Evolutionary conservation across 2,329 filamentous ascomycete genomes (phyloP).

Genomic region (Ophiocordyceps camponoti-saundersi): DNA sequence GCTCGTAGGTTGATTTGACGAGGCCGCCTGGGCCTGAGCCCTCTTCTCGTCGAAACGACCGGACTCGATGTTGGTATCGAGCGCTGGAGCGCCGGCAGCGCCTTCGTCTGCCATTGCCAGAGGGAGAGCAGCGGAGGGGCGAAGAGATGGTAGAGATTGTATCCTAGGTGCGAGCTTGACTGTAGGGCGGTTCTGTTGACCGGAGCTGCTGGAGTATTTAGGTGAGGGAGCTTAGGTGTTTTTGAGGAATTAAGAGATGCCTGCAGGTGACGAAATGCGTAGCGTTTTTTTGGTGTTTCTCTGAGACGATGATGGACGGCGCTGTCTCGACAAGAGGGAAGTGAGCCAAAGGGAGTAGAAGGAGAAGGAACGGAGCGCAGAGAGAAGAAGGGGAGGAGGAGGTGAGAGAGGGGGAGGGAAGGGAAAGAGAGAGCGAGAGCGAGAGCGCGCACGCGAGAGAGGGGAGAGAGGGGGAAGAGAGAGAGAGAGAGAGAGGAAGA

Average conservation of each 20-base stretch:
- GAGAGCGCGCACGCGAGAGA: constrained; percentile 10
- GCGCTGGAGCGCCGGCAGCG: constrained; percentile 33
- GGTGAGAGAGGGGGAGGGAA: not conserved
- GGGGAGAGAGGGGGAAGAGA: constrained; percentile 4
- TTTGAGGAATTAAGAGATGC: not conserved
- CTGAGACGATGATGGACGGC: not conserved
- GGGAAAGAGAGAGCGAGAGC: constrained; percentile 8
- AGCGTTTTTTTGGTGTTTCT: too few species aligned
- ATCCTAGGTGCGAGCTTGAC: not conserved
- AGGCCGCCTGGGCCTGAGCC: constrained; percentile 14
- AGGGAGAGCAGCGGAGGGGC: not conserved
- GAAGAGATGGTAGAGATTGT: not conserved
- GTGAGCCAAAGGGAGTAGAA: not conserved
- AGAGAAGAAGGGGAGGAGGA: constrained; percentile 1
- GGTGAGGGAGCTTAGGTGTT: not conserved
- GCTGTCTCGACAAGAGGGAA: not conserved
- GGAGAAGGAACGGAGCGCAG: not conserved
- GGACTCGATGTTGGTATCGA: constrained; percentile 47
- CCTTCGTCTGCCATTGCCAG: constrained; percentile 36
- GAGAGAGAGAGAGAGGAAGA: constrained; percentile 5
- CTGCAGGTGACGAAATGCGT: not conserved
- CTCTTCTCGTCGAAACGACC: constrained; percentile 50
- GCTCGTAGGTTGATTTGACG: constrained; percentile 10
- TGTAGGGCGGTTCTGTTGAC: too few species aligned
- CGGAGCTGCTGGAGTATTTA: not conserved